Conservation (phyloP, 2,329 filamentous ascomycete genomes). For the Calonectria leucothoes region DNA sequence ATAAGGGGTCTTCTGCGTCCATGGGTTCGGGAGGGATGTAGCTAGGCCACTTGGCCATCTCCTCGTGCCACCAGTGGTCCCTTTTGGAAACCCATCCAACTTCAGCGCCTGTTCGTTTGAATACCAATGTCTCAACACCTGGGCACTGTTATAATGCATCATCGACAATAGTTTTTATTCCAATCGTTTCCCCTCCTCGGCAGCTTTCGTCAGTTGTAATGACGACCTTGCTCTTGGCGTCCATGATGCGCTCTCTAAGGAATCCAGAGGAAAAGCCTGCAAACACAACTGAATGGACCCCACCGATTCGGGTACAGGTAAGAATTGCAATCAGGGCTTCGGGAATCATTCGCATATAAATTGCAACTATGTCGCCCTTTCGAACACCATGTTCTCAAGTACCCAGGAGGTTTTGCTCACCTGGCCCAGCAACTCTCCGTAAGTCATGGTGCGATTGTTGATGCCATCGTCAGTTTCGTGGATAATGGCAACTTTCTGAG, state of each 20-base stretch:
- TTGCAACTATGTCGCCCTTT: constrained; percentile 93
- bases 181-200: constrained; percentile 91
- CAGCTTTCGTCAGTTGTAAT: constrained; percentile 95
- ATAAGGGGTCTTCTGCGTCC: constrained; percentile 91
- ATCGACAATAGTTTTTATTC: constrained; percentile 96
- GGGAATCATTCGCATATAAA: constrained; percentile 98
- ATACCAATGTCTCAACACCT: constrained; percentile 85
- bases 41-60: constrained; percentile 89
- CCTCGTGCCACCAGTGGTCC: constrained; percentile 96
- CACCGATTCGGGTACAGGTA: constrained; percentile 87
- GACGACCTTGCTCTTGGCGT: constrained; percentile 87
- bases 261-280: constrained; percentile 95
- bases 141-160: constrained; percentile 86
- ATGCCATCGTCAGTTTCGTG: constrained; percentile 95
- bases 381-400: constrained; percentile 89
- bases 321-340: constrained; percentile 84
- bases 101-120: constrained; percentile 88
- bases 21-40: constrained; percentile 88
- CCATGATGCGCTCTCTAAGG: constrained; percentile 87
- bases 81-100: constrained; percentile 86
- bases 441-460: constrained; percentile 85
- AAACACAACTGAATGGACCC: constrained; percentile 94
- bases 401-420: constrained; percentile 85
- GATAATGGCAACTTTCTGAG: constrained; percentile 90
- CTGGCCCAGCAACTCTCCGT: constrained; percentile 87